Base-by-base conservation (phyloP, 305 asterid genomes). In the Striga hermonthica region DNA sequence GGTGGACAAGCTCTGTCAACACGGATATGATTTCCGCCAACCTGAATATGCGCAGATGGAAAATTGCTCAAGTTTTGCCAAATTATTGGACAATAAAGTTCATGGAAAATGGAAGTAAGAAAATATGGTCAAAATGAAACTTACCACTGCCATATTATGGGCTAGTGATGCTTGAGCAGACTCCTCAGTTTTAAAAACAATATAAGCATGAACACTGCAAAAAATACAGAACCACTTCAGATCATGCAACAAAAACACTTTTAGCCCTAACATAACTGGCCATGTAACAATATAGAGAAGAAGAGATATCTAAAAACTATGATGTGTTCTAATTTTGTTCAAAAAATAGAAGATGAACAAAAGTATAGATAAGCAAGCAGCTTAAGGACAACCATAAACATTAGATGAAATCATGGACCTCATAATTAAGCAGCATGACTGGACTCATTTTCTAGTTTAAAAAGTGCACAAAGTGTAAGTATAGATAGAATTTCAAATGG, bases 1-100 rank as follows among this genome's bases (percentile, higher is more conserved):
- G 99, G 99, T 65, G 99, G 99, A 78, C 99, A 90, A 37, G 99
- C 96, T 80, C 95, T 81, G 75, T 93, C 97, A 54, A 93, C 97
- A 49, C 95, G 95, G 66, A 93, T 84, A 76, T 90, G 99, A 75
- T 91, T 83, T 71, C 96, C 97, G 65, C 83, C 87, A 69, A 93
- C 85, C 99, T 93, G 71, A 48, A 75, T 1, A 39, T 75, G 69
- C 68, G 76, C 57, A 53, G 54, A 65, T 38, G 16, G 44, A 59
- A 73, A 60, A 31, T 49, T 35, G 62, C 31, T 9, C 43, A 12
- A 10, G 9, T 3, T 12, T 35, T 31, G 37, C 48, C 14, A 56
- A 53, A 15, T 40, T 47, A 38, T 63, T 9, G 41, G 45, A 50
- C 57, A 35, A 36, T 40, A 13, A 14, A 1, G 9, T 54, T 45